Evolutionary conservation across 495 filamentous ascomycete species (phyloP), one percentile per base, ranked within the genome.

Genomic region (Podospora didyma): DNA sequence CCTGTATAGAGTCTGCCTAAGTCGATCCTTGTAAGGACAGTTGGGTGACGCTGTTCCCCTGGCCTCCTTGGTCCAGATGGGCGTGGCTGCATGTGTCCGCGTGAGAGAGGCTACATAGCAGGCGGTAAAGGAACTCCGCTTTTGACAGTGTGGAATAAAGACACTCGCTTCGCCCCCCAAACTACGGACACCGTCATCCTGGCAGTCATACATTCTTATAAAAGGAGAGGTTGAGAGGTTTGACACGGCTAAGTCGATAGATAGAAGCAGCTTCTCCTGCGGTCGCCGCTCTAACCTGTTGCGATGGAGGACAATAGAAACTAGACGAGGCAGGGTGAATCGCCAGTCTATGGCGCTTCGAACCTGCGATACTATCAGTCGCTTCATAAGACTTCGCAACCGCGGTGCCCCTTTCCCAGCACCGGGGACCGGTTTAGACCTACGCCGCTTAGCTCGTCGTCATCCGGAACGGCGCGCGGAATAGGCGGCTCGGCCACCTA

Each of bases 221-320:
- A 37, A 37, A 37, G 34, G 34, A 37, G 34, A 37, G 34, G 34
- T 37, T 37, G 34, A 37, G 34, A 37, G 34, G 34, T 37, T 37
- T 37, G 34, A 37, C 14, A 14, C 34, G 34, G 34, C 34, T 14
- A 37, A 37, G 34, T 37, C 34, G 34, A 37, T 37, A 37, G 34
- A 37, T 14, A 37, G 34, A 37, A 37, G 34, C 34, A 37, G 34
- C 34, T 37, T 37, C 34, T n/a, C n/a, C n/a, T n/a, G n/a, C n/a
- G n/a, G n/a, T n/a, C n/a, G n/a, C n/a, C n/a, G n/a, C n/a, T n/a
- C n/a, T n/a, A n/a, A n/a, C n/a, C n/a, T n/a, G n/a, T n/a, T n/a
- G n/a, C n/a, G 49, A 90, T 91, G 87, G 87, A 89, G 78, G 84
- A 87, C 75, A 80, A 84, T 66, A 73, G 75, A 65, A 78, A 77